Evolutionary conservation across 75 land plant genomes (phyloP).

Genomic region (Picea sitchensis): DNA sequence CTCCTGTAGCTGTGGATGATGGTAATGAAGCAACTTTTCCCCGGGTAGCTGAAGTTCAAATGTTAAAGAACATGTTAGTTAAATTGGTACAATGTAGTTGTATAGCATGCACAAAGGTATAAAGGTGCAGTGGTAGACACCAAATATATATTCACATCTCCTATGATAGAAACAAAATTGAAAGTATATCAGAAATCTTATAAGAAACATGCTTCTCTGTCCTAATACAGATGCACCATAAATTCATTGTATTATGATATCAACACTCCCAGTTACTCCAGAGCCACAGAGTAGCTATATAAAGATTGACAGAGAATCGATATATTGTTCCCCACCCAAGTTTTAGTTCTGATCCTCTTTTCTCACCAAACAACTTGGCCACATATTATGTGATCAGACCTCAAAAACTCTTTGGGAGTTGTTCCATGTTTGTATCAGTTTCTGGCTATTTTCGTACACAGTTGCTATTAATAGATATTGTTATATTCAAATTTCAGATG

Average conservation of each 20-base stretch:
- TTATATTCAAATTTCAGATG: too few species aligned
- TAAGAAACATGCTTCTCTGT: background rate
- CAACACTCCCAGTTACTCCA: too few species aligned
- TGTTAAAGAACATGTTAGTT: background rate
- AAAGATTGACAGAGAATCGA: too few species aligned
- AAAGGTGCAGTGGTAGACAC: background rate
- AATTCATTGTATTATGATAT: too few species aligned
- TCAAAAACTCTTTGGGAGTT: background rate
- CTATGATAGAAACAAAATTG: background rate
- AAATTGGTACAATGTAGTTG: background rate
- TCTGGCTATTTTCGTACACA: too few species aligned
- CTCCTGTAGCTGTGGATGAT: constrained; percentile 37
- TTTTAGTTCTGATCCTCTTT: background rate
- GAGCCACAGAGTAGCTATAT: background rate
- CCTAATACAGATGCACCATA: too few species aligned
- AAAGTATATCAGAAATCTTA: background rate
- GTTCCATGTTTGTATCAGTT: too few species aligned
- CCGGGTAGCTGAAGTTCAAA: constrained; percentile 25
- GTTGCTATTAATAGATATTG: too few species aligned
- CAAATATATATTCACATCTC: background rate
- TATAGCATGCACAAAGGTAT: background rate
- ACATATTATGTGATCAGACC: background rate
- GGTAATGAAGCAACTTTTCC: constrained; percentile 31
- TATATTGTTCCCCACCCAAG: background rate
- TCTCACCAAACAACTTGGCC: background rate